These are phyloP conservation scores for Amylocystis lapponica DNA, from an alignment of 768 basidiomycete genomes.

Conservation along the genomic window DNA sequence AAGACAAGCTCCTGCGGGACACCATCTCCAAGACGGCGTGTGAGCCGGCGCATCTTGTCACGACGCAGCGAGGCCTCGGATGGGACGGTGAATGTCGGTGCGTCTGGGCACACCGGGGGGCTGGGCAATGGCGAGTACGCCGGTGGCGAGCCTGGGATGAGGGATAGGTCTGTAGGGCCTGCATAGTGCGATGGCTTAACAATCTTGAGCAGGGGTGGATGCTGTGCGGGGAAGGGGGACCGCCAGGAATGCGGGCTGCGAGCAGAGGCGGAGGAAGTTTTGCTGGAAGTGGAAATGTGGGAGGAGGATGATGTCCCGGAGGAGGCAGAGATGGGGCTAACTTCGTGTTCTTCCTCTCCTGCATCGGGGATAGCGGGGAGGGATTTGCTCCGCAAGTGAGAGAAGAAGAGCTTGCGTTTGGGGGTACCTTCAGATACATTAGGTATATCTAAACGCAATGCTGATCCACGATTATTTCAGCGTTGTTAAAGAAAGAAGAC, in stretches of 20 bases:
- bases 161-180: conserved; percentile 3
- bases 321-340: neutral
- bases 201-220: conserved; percentile 18
- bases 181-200: conserved; percentile 2
- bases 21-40: conserved; percentile 55
- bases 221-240: conserved; percentile 13
- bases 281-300: conserved; percentile 7
- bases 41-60: conserved; percentile 58
- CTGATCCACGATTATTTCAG: neutral
- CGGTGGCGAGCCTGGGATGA: conserved; percentile 17
- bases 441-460: neutral
- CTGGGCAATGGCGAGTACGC: conserved; percentile 1
- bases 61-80: conserved; percentile 38
- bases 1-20: conserved; percentile 61
- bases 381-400: conserved; percentile 12
- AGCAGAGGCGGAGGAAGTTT: neutral
- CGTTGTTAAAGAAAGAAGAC: neutral
- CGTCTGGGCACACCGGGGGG: conserved; percentile 1
- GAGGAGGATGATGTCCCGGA: conserved; percentile 5
- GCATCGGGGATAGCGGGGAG: conserved; percentile 7
- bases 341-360: neutral
- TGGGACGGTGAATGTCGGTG: conserved; percentile 35
- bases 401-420: conserved; percentile 3
- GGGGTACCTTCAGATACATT: neutral
- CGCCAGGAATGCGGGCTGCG: conserved; percentile 14